Conservation (phyloP, 2,329 filamentous ascomycete genomes). For the Chaetomium globosum region DNA sequence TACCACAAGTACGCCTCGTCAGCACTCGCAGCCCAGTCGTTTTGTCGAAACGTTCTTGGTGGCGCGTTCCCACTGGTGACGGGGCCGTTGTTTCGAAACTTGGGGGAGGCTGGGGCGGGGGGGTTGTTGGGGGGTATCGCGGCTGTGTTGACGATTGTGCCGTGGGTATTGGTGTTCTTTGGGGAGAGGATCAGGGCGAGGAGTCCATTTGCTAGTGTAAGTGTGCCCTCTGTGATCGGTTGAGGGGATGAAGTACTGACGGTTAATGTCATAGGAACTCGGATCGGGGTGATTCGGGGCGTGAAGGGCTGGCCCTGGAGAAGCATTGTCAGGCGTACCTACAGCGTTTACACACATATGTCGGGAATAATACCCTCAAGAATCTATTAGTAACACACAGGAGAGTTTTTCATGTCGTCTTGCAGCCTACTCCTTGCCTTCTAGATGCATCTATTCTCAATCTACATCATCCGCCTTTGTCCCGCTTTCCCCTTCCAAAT, state of each 20-base stretch:
- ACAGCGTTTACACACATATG: not conserved
- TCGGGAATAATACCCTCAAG: not conserved
- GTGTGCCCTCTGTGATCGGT: not conserved
- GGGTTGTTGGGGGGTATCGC: slow-evolving; percentile 76
- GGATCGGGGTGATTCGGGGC: not conserved
- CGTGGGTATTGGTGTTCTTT: slow-evolving; percentile 81
- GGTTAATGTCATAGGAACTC: slow-evolving; percentile 5
- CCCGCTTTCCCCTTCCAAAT: slow-evolving; percentile 33
- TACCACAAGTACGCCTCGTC: slow-evolving; percentile 85
- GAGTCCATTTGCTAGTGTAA: slow-evolving; percentile 73
- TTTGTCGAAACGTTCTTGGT: slow-evolving; percentile 80
- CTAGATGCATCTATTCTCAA: slow-evolving; percentile 33
- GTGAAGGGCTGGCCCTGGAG: not conserved
- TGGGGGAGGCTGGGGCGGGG: slow-evolving; percentile 72
- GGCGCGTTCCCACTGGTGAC: slow-evolving; percentile 81
- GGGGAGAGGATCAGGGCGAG: slow-evolving; percentile 73
- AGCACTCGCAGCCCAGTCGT: slow-evolving; percentile 82
- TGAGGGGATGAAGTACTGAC: not conserved
- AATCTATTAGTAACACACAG: not conserved
- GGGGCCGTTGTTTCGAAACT: slow-evolving; percentile 67
- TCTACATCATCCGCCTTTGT: slow-evolving; percentile 51
- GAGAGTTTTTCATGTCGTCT: not conserved
- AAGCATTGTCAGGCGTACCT: not conserved
- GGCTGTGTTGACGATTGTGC: slow-evolving; percentile 71
- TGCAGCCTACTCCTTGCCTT: not conserved